Conservation (phyloP, 116 monocot genomes). For the Phalaenopsis hybrid region DNA sequence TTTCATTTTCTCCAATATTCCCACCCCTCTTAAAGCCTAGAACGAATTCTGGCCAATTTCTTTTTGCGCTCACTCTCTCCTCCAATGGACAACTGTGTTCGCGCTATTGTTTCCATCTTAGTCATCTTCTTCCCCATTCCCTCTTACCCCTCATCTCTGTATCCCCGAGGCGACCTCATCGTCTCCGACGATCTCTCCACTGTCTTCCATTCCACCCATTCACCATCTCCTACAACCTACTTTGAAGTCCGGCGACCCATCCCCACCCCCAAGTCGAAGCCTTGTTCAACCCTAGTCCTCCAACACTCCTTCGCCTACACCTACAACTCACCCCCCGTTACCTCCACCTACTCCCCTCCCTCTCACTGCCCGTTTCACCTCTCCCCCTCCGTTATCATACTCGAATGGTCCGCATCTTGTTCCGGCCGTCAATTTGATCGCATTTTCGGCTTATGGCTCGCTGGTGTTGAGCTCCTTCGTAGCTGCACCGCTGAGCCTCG, state of each 20-base stretch:
- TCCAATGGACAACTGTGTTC: background rate
- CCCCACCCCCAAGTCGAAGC: slow-evolving; percentile 16
- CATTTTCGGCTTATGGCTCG: slow-evolving; percentile 48
- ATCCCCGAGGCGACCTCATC: slow-evolving; percentile 6
- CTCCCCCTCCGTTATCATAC: slow-evolving; percentile 25
- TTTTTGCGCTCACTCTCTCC: background rate
- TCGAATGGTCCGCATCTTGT: slow-evolving; percentile 36
- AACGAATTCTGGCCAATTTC: too few species aligned
- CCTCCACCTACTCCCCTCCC: slow-evolving; percentile 43
- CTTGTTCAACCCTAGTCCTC: slow-evolving; percentile 38
- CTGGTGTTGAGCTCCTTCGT: slow-evolving; percentile 27
- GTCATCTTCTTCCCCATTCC: slow-evolving; percentile 4
- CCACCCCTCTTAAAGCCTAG: background rate
- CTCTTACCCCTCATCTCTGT: slow-evolving; percentile 1
- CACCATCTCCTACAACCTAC: slow-evolving; percentile 34
- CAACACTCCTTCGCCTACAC: slow-evolving; percentile 52
- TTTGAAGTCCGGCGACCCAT: slow-evolving; percentile 61
- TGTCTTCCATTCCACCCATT: background rate
- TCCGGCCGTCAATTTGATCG: slow-evolving; percentile 44
- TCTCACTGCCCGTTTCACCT: slow-evolving; percentile 22
- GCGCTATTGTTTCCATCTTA: background rate
- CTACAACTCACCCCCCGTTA: slow-evolving; percentile 41
- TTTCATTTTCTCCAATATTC: too few species aligned
- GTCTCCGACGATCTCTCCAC: background rate
- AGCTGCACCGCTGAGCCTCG: slow-evolving; percentile 33